These are phyloP conservation scores for Vitis riparia DNA, from an alignment of 164 flowering plant species.

Conservation along the genomic window DNA sequence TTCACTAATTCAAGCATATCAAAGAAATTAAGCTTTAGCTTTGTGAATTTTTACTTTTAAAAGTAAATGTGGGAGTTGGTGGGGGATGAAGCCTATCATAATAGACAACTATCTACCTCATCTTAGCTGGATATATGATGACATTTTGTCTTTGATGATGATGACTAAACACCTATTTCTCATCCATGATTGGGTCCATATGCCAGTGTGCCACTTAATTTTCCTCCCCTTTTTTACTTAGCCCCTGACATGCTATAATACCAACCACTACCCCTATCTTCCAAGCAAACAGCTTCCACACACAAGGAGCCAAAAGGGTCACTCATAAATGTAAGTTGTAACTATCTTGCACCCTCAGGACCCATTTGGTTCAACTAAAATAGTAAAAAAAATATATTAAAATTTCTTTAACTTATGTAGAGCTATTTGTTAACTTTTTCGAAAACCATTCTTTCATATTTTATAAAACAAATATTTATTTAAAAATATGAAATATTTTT, in stretches of 20 bases:
- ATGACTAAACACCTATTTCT: constrained; percentile 18
- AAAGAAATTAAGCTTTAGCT: no score
- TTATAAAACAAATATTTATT: no score
- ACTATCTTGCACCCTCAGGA: no score
- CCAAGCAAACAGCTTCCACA: background rate
- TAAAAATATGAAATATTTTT: no score
- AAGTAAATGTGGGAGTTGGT: background rate
- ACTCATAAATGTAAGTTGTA: no score
- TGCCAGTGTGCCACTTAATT: background rate
- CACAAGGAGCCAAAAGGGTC: background rate
- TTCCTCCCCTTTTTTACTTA: background rate
- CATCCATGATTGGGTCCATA: background rate
- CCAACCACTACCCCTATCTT: constrained; percentile 7
- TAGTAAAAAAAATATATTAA: no score
- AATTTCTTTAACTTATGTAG: no score
- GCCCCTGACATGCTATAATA: constrained; percentile 1
- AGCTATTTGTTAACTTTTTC: no score
- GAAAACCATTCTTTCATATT: no score
- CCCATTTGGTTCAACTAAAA: no score
- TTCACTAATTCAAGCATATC: no score
- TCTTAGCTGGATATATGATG: constrained; percentile 21
- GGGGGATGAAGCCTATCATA: background rate
- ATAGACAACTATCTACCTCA: background rate
- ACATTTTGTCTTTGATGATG: constrained; percentile 18
- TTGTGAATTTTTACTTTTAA: background rate